A percentile compares a stretch with the other conserved stretches of the same genome.
Conservation (phyloP, 805 yeast genomes). For the Metschnikowia sp. region DNA sequence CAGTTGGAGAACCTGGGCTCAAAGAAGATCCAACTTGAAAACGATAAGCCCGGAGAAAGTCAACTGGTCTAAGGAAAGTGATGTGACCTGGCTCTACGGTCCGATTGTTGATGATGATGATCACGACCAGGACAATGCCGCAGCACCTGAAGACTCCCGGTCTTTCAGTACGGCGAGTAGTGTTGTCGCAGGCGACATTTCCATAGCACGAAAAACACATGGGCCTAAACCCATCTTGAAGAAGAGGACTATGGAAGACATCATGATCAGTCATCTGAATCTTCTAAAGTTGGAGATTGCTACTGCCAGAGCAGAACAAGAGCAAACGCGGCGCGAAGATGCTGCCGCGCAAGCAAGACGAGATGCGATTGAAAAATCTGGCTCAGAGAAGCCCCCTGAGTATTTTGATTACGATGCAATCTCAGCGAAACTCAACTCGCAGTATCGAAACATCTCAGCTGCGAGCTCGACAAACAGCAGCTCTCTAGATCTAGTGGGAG, state of each 20-base stretch:
- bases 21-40: conserved; percentile 57
- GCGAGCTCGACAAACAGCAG: conserved; percentile 34
- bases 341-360: conserved; percentile 21
- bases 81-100: conserved; percentile 97
- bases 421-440: conserved; percentile 40
- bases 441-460: conserved; percentile 25
- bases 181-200: conserved; percentile 45
- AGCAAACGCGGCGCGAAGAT: conserved; percentile 30
- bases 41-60: conserved; percentile 90
- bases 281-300: conserved; percentile 40
- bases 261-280: conserved; percentile 62
- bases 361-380: conserved; percentile 12
- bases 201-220: conserved; percentile 31
- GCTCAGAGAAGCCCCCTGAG: conserved; percentile 29
- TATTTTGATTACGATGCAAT: conserved; percentile 44
- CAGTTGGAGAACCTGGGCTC: conserved; percentile 95
- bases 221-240: conserved; percentile 80
- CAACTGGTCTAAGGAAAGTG: conserved; percentile 96
- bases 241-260: conserved; percentile 80
- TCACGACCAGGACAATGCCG: conserved; percentile 20
- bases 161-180: conserved; percentile 33
- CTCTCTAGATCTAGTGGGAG: conserved; percentile 20
- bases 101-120: conserved; percentile 60
- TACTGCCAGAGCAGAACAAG: conserved; percentile 29
- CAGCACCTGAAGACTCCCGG: conserved; percentile 18